These are phyloP conservation scores for Arthrobotrys iridis DNA, from an alignment of 2,329 filamentous ascomycete genomes.

Conservation along the genomic window DNA sequence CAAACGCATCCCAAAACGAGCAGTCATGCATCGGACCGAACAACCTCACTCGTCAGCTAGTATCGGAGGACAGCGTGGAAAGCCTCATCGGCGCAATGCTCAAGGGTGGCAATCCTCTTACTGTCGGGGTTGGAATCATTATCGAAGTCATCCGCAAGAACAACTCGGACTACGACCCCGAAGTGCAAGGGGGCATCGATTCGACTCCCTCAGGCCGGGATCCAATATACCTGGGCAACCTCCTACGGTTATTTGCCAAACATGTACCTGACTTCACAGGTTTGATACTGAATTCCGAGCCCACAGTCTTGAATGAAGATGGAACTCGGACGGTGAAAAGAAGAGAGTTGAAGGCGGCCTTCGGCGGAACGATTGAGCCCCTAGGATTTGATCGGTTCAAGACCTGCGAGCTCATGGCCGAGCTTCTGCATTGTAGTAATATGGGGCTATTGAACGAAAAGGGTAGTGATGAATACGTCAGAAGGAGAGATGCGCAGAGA, in stretches of 20 bases:
- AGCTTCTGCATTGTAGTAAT: slow-evolving; percentile 96
- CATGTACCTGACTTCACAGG: slow-evolving; percentile 95
- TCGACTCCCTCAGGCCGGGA: slow-evolving; percentile 83
- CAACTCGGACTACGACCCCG: slow-evolving; percentile 97
- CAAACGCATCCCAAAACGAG: slow-evolving; percentile 96
- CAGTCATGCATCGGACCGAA: slow-evolving; percentile 99
- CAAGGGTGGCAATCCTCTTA: slow-evolving; percentile 88
- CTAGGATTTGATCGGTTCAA: slow-evolving; percentile 98
- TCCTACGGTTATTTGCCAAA: slow-evolving; percentile 87
- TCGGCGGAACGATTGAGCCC: slow-evolving; percentile 89
- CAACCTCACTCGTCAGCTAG: slow-evolving; percentile 91
- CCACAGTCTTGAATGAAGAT: slow-evolving; percentile 67
- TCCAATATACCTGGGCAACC: slow-evolving; percentile 91
- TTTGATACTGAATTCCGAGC: slow-evolving; percentile 79
- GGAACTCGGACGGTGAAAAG: slow-evolving; percentile 72
- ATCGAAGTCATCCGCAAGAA: slow-evolving; percentile 99
- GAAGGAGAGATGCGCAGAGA: slow-evolving; percentile 79
- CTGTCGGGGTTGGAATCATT: slow-evolving; percentile 94
- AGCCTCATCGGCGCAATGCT: slow-evolving; percentile 92
- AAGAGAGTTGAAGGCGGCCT: slow-evolving; percentile 82
- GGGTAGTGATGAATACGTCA: slow-evolving; percentile 87
- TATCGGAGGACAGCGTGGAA: slow-evolving; percentile 84
- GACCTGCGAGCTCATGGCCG: slow-evolving; percentile 98
- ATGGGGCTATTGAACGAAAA: slow-evolving; percentile 95
- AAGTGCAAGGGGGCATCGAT: slow-evolving; percentile 79